Conservation (phyloP, 192 early-diverging fungal genomes). For the Spinellus fusiger region DNA sequence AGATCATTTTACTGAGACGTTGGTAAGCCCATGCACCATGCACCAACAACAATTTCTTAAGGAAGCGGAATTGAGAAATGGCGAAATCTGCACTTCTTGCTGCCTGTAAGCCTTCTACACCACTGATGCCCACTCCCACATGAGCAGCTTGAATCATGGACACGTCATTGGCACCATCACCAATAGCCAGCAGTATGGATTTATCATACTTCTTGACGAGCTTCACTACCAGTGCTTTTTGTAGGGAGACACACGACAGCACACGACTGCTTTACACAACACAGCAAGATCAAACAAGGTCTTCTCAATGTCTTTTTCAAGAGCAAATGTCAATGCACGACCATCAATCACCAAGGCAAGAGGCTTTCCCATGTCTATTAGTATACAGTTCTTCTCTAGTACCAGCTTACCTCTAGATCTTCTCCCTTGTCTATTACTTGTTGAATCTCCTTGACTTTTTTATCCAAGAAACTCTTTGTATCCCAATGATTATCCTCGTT, state of each 20-base stretch:
- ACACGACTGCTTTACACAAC: slow-evolving; percentile 91
- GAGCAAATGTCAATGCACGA: slow-evolving; percentile 83
- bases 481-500: slow-evolving; percentile 90
- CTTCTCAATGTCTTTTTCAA: slow-evolving; percentile 77
- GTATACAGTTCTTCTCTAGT: not conserved
- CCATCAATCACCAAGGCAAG: slow-evolving; percentile 96
- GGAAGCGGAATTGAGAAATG: slow-evolving; percentile 94
- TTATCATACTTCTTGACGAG: slow-evolving; percentile 90
- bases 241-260: slow-evolving; percentile 98
- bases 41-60: slow-evolving; percentile 91
- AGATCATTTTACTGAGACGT: slow-evolving; percentile 87
- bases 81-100: slow-evolving; percentile 96
- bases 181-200: slow-evolving; percentile 90
- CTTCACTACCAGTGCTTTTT: slow-evolving; percentile 97
- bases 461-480: slow-evolving; percentile 86
- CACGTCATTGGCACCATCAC: slow-evolving; percentile 98
- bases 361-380: slow-evolving; percentile 24
- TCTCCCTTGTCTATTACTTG: slow-evolving; percentile 38
- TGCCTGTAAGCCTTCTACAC: slow-evolving; percentile 94
- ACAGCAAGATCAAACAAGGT: slow-evolving; percentile 86
- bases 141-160: slow-evolving; percentile 99
- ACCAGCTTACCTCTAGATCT: slow-evolving; percentile 34
- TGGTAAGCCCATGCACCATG: slow-evolving; percentile 98
- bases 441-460: slow-evolving; percentile 79
- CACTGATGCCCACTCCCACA: slow-evolving; percentile 94